Base-by-base conservation (phyloP, 164 flowering plant genomes). In the Chimonanthus salicifolius region DNA sequence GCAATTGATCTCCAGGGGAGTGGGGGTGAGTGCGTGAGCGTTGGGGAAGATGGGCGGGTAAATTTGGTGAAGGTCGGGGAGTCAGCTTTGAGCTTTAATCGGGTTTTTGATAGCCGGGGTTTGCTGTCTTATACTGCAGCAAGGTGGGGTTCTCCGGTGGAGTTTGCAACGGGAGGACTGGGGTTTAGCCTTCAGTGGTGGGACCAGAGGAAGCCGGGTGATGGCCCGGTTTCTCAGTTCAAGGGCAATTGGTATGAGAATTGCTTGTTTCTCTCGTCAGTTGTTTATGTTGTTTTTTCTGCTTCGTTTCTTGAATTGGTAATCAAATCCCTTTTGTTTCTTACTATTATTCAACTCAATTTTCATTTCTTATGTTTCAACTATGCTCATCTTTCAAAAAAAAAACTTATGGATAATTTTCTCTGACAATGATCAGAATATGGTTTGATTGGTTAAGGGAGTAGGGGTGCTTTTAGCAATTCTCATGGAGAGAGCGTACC, bases 161-260 rank as follows among this genome's bases (percentile, higher is more conserved):
- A 94, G 86, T 91, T 94, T 77, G 95, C 82, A 0, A 94, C 98
- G 0, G 99, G 98, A 2, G 96, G 92, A 3, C 83, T 79, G 67
- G 97, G 99, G 63, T 87, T 85, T 77, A 72, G 92, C 11, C 83
- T 94, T 33, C 97, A 92, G 68, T 92, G 92, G 95, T 94, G 99
- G 98, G 99, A 94, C 87, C 85, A 75, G 80, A 83, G 99, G 78
- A 88, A 85, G 76, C 85, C 92, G 2, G 95, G 92, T 6, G 33
- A 33, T 33, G 96, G 88, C 3, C 71, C 87, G 0, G 98, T 84
- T 78, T 81, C 85, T 44, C 88, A 87, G 82, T 85, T 91, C 69
- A 92, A 88, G 82, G 88, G 84, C 58, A 7, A 81, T 67, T 87
- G 98, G 98, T 94, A 74, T 83, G 87, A 63, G 15, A 44, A 33